A percentile compares a stretch with the other conserved stretches of the same genome.
Evolutionary conservation across 1,284 basidiomycete genomes (phyloP).

Genomic region (Cryptococcus floricola): DNA sequence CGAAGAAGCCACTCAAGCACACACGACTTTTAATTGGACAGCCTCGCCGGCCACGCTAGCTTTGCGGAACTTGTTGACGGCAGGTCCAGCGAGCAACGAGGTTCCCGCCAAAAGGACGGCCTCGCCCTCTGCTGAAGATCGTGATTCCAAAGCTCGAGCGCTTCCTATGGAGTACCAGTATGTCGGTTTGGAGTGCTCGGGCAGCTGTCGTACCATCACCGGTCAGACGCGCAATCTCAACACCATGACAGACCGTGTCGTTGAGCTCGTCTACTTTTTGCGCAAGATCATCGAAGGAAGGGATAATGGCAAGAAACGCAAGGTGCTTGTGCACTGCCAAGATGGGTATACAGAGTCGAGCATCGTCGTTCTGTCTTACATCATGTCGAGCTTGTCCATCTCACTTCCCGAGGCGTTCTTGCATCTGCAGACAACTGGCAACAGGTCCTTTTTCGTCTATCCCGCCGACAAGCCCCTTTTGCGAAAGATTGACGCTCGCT

Average conservation of each 20-base stretch:
- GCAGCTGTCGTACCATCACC: constrained; percentile 42
- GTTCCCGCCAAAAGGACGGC: constrained; percentile 19
- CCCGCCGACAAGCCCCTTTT: constrained; percentile 73
- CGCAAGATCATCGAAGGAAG: constrained; percentile 41
- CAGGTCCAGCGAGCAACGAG: constrained; percentile 1
- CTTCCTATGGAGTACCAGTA: constrained; percentile 25
- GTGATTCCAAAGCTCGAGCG: background rate
- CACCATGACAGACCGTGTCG: constrained; percentile 40
- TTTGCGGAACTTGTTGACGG: constrained; percentile 38
- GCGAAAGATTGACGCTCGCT: constrained; percentile 64
- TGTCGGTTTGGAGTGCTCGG: constrained; percentile 42
- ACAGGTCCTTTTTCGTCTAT: constrained; percentile 84
- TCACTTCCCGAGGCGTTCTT: constrained; percentile 78
- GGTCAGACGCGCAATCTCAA: constrained; percentile 39
- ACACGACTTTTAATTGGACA: constrained; percentile 20
- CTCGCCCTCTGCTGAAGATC: constrained; percentile 12
- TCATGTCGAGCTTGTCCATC: constrained; percentile 73
- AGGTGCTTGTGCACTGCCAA: constrained; percentile 49
- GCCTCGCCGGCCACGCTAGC: constrained; percentile 44
- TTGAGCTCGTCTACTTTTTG: constrained; percentile 44
- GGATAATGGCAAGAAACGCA: constrained; percentile 32
- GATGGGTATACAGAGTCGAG: constrained; percentile 74
- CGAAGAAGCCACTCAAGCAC: background rate
- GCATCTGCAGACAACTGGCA: constrained; percentile 60
- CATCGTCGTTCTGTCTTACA: constrained; percentile 76